Base-by-base conservation (phyloP, 192 early-diverging fungal genomes). In the Coemansia sp. region DNA sequence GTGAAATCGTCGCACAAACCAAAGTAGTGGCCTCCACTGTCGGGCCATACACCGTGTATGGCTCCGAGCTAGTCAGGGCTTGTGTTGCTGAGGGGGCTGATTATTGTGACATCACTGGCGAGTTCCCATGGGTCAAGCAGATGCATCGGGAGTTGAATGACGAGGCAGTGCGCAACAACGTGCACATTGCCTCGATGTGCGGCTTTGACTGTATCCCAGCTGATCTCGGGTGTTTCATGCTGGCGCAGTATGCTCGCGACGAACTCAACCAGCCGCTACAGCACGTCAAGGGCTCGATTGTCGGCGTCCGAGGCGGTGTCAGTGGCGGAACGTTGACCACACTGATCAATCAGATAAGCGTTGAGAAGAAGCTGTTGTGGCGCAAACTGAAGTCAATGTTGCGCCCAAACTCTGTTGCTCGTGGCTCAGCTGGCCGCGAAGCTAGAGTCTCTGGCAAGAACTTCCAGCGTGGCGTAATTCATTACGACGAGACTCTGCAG, bases 171-270 rank as follows among this genome's bases (percentile, higher is more conserved):
- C 78, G 72, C 20, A 90, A 88, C 38, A 85, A 88, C 36, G 87
- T 90, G 8, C 82, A 90, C n/a, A 89, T 98, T 61, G 90, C 94
- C 3, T 90, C 94, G 22, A 67, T 87, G 40, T 95, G 93, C 73
- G 96, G 95, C 4, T 98, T 96, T 75, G 96, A 98, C 73, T 93
- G 92, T 29, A 89, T 98, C 2, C 96, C 96, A 2, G 93, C 92
- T 16, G 96, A 97, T 70, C 72, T 97, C 12, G 93, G 94, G 22
- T 86, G 90, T 24, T 87, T 91, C 49, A 89, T 97, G 93, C 79
- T 90, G 11, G 87, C 87, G 0, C 77, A 90, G 47, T 87, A 85
- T 64, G 69, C 89, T 11, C 79, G 74, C 31, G 67, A 84, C 11
- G 71, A 87, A 33, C 69, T 88, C 51, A 68, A 77, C 13, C 66